phyloP scores from a whole-genome alignment of 192 early-diverging fungal species.

The Diversispora epigaea region DNA sequence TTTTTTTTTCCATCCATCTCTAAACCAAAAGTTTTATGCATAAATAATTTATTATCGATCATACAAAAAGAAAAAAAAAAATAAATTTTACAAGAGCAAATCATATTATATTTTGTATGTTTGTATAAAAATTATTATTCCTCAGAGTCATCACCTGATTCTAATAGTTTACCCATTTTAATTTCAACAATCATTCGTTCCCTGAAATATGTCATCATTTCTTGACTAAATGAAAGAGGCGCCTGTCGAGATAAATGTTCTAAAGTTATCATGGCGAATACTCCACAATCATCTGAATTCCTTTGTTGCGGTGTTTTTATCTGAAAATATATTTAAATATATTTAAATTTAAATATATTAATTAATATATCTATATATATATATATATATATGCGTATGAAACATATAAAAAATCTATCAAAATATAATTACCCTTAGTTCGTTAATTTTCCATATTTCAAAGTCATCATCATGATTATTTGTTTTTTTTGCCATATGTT shows the following conservation, averaged over 20 bases:
- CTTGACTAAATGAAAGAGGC: background rate
- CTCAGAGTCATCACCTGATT: no score
- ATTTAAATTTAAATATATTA: background rate
- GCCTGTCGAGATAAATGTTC: background rate
- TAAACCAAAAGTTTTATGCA: no score
- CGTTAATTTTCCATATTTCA: background rate
- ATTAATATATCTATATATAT: background rate
- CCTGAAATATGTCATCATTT: background rate
- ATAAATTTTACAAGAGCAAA: no score
- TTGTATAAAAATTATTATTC: no score
- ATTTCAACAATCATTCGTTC: background rate
- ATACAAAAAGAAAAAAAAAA: no score
- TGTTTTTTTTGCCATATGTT: background rate
- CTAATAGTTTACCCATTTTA: background rate
- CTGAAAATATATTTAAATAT: background rate
- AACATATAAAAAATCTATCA: background rate
- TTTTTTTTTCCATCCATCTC: no score
- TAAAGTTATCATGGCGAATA: background rate
- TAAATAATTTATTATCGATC: no score
- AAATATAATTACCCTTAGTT: background rate
- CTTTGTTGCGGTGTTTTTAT: background rate
- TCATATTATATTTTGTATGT: no score
- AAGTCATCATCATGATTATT: background rate
- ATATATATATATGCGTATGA: background rate
- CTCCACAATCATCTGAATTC: background rate